A percentile compares a stretch with the other conserved stretches of the same genome.
Evolutionary conservation across 306 rosid species (phyloP).

Genomic region (Castanopsis chinensis): DNA sequence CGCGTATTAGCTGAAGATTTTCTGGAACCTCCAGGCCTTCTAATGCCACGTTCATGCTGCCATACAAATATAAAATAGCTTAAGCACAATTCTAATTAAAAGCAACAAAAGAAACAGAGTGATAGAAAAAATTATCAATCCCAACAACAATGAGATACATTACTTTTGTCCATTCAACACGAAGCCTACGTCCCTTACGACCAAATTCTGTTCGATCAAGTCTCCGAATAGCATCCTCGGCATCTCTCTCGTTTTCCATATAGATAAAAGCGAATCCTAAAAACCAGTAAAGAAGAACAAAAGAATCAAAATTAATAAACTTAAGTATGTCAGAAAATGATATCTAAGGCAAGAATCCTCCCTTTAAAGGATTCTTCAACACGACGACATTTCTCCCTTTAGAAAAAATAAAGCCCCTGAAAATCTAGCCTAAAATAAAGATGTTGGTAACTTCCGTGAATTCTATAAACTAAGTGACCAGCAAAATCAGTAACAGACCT

Average conservation of each 20-base stretch:
- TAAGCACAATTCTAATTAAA: neutral
- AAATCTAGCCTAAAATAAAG: slow-evolving; percentile 45
- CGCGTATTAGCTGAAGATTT: slow-evolving; percentile 66
- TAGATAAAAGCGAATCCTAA: slow-evolving; percentile 94
- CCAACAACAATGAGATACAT: neutral
- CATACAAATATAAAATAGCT: slow-evolving; percentile 15
- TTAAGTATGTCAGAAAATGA: neutral
- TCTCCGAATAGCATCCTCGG: slow-evolving; percentile 84
- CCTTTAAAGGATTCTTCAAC: slow-evolving; percentile 35
- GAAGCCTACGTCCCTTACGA: slow-evolving; percentile 89
- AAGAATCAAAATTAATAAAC: slow-evolving; percentile 6
- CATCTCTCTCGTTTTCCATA: slow-evolving; percentile 99
- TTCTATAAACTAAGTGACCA: slow-evolving; percentile 84
- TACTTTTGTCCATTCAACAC: slow-evolving; percentile 99
- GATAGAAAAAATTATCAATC: neutral
- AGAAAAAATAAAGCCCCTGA: slow-evolving; percentile 46
- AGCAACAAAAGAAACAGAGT: neutral
- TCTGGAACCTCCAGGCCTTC: slow-evolving; percentile 81
- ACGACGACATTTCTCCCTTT: slow-evolving; percentile 36
- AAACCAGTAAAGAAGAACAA: slow-evolving; percentile 19
- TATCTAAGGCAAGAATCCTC: slow-evolving; percentile 23
- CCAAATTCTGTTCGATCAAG: slow-evolving; percentile 91
- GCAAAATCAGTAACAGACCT: slow-evolving; percentile 96
- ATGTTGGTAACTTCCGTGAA: slow-evolving; percentile 52
- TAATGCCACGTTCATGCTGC: slow-evolving; percentile 85